Percentiles rank a stretch among this genome's conserved stretches.
phyloP scores from a whole-genome alignment of 228 moss, liverwort and hornwort genomes.

The Sphagnum magellanicum region DNA sequence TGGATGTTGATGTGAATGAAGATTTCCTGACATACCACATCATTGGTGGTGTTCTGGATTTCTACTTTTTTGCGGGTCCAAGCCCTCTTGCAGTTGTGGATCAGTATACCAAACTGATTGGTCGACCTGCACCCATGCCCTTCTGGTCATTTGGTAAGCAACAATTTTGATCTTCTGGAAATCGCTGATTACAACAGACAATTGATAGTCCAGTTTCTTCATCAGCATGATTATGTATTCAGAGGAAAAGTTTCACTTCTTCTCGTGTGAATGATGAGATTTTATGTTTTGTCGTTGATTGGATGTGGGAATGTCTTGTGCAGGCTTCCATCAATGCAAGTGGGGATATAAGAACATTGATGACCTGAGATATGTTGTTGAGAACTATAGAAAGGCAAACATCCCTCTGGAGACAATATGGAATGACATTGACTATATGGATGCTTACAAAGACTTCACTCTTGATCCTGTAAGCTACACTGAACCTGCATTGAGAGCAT shows the following conservation, averaged over 20 bases:
- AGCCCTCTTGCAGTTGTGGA: slow-evolving; percentile 51
- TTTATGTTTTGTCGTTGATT: not conserved
- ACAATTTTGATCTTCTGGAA: too few relatives aligned
- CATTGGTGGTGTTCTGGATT: slow-evolving; percentile 68
- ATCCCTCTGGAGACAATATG: slow-evolving; percentile 80
- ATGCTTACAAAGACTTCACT: slow-evolving; percentile 65
- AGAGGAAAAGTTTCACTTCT: too few relatives aligned
- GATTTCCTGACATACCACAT: slow-evolving; percentile 53
- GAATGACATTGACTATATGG: slow-evolving; percentile 89
- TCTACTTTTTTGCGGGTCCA: slow-evolving; percentile 79
- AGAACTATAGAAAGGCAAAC: slow-evolving; percentile 39
- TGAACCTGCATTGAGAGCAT: slow-evolving; percentile 28
- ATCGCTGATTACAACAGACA: too few relatives aligned
- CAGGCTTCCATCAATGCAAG: slow-evolving; percentile 83
- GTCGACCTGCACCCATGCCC: slow-evolving; percentile 68
- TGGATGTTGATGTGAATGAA: slow-evolving; percentile 52
- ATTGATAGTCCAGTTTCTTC: too few relatives aligned
- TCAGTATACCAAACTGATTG: slow-evolving; percentile 66
- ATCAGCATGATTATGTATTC: too few relatives aligned
- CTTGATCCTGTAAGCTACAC: slow-evolving; percentile 53
- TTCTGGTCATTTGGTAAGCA: slow-evolving; percentile 69
- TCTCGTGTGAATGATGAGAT: too few relatives aligned
- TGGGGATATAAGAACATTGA: slow-evolving; percentile 65
- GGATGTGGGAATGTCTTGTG: not conserved
- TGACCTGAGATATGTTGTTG: slow-evolving; percentile 47